These are phyloP conservation scores for Bretschneidera sinensis DNA, from an alignment of 345 rosid species.

Conservation along the genomic window DNA sequence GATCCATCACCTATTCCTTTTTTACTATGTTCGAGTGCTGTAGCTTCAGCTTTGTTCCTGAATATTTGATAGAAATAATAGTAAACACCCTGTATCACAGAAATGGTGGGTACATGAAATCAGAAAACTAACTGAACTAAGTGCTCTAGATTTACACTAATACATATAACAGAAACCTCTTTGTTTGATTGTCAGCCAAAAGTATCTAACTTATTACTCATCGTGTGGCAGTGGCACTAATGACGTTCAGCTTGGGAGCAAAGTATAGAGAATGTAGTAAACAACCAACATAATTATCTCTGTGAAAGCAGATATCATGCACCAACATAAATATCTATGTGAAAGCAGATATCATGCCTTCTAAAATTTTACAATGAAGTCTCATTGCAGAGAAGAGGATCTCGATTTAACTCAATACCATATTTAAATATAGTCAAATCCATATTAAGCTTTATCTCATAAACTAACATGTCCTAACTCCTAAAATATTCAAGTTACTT, in stretches of 20 bases:
- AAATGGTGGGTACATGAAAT: conserved; percentile 29
- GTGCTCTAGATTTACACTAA: not conserved
- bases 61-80: conserved; percentile 99
- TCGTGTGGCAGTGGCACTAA: not conserved
- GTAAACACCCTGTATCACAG: conserved; percentile 91
- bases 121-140: conserved; percentile 16
- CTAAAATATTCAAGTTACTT: too few species aligned
- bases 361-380: not conserved
- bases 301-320: not conserved
- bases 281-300: too few species aligned
- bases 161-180: not conserved
- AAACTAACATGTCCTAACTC: not conserved
- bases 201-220: conserved; percentile 1
- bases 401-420: not conserved
- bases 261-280: too few species aligned
- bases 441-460: not conserved
- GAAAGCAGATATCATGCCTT: not conserved
- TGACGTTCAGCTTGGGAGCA: not conserved
- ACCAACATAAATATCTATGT: too few species aligned
- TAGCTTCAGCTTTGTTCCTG: conserved; percentile 79
- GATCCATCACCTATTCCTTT: conserved; percentile 90
- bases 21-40: conserved; percentile 50
- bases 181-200: conserved; percentile 1
- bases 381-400: not conserved
- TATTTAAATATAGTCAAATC: not conserved